Conservation (phyloP, 768 basidiomycete genomes). For the Pleurotus cornucopiae region DNA sequence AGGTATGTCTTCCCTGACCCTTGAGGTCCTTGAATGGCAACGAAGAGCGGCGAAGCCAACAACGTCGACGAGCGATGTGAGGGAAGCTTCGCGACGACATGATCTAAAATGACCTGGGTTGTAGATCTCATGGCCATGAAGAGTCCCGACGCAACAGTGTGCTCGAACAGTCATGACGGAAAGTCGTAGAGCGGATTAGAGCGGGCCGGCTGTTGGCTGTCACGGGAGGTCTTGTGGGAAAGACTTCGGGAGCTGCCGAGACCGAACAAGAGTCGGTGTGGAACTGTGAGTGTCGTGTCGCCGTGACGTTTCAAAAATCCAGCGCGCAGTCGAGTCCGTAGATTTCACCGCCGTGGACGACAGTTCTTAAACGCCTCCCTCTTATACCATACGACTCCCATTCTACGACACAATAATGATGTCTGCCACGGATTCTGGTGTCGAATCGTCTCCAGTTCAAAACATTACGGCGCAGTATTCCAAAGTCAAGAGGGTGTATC, state of each 20-base stretch:
- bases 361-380: neutral
- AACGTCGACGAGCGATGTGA: neutral
- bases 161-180: no score
- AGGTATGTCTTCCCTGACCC: conserved; percentile 91
- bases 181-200: neutral
- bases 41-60: conserved; percentile 59
- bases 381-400: neutral
- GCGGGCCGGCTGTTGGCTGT: neutral
- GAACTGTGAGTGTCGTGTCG: neutral
- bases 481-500: conserved; percentile 73
- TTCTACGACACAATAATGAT: conserved; percentile 35
- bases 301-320: conserved; percentile 1
- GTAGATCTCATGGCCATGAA: neutral
- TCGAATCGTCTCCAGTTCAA: conserved; percentile 44
- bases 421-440: conserved; percentile 37
- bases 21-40: conserved; percentile 90
- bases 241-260: neutral
- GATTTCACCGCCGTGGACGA: neutral
- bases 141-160: neutral
- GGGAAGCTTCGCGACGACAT: conserved; percentile 1
- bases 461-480: conserved; percentile 42
- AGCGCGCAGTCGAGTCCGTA: neutral
- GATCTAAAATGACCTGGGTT: neutral
- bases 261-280: neutral
- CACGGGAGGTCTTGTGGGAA: neutral